Conservation (phyloP, 2,329 filamentous ascomycete species). For the Cladophialophora immunda region DNA sequence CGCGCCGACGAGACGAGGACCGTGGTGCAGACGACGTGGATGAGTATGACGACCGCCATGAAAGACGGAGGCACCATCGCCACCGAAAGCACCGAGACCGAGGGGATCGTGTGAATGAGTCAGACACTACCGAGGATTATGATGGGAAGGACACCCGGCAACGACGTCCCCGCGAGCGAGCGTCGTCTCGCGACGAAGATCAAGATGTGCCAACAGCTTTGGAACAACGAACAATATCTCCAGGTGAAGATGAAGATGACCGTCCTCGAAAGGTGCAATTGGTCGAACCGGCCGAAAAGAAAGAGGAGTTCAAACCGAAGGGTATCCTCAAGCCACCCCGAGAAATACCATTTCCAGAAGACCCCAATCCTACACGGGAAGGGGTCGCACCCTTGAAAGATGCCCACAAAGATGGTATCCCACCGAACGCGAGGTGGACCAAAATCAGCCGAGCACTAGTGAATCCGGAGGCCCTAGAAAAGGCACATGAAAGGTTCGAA, state of each 20-base stretch:
- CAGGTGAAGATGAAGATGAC: conserved; percentile 39
- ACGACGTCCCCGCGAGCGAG: conserved; percentile 29
- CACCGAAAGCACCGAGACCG: conserved; percentile 32
- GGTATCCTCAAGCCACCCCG: conserved; percentile 87
- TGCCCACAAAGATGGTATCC: conserved; percentile 74
- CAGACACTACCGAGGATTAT: conserved; percentile 34
- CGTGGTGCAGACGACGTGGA: conserved; percentile 22
- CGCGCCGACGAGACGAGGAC: conserved; percentile 29
- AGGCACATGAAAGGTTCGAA: conserved; percentile 90
- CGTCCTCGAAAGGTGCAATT: conserved; percentile 49
- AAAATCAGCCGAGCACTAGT: conserved; percentile 89
- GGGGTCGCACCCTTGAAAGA: conserved; percentile 95
- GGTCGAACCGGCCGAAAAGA: conserved; percentile 74
- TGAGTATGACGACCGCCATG: conserved; percentile 29
- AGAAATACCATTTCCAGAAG: conserved; percentile 79
- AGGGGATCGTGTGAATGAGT: conserved; percentile 28
- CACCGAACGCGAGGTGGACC: conserved; percentile 81
- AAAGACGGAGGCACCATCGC: conserved; percentile 32
- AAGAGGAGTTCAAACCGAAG: conserved; percentile 73
- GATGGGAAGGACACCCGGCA: conserved; percentile 25
- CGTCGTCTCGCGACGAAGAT: conserved; percentile 29
- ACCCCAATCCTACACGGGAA: conserved; percentile 82
- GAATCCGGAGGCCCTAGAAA: conserved; percentile 84
- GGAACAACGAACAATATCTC: conserved; percentile 36
- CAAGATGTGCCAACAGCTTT: conserved; percentile 17